phyloP scores from a whole-genome alignment of 108 stramenopile species.

The Skeletonema grethae region DNA sequence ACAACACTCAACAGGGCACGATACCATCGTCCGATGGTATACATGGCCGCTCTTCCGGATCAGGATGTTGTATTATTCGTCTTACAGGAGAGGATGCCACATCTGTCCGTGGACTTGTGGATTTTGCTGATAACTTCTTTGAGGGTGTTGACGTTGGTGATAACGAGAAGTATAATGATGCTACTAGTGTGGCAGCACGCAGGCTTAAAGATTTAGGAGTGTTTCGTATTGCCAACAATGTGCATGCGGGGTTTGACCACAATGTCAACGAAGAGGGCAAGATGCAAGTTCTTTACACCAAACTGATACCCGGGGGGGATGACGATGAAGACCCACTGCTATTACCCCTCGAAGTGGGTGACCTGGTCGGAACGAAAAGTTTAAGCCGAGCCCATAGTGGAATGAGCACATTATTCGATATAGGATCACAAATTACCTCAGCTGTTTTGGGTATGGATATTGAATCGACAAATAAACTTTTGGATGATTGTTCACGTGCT shows the following conservation, averaged over 20 bases:
- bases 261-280: constrained; percentile 40
- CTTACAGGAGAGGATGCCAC: constrained; percentile 30
- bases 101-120: constrained; percentile 29
- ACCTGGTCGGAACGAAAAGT: constrained; percentile 24
- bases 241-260: constrained; percentile 40
- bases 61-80: constrained; percentile 41
- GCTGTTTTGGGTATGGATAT: constrained; percentile 40
- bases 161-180: not conserved
- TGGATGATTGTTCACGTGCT: constrained; percentile 31
- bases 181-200: not conserved
- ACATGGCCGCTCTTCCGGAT: constrained; percentile 40
- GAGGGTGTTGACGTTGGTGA: constrained; percentile 33
- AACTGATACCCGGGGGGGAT: not conserved
- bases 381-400: constrained; percentile 30
- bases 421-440: constrained; percentile 46
- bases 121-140: constrained; percentile 42
- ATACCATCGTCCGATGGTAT: not conserved
- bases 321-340: constrained; percentile 2
- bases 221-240: constrained; percentile 34
- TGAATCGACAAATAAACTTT: constrained; percentile 25
- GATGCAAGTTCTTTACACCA: constrained; percentile 41
- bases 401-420: constrained; percentile 38
- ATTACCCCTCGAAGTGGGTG: constrained; percentile 34
- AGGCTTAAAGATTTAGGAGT: constrained; percentile 30
- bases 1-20: not conserved